Evolutionary conservation across 768 basidiomycete genomes (phyloP).

Genomic region (Russula abietina): DNA sequence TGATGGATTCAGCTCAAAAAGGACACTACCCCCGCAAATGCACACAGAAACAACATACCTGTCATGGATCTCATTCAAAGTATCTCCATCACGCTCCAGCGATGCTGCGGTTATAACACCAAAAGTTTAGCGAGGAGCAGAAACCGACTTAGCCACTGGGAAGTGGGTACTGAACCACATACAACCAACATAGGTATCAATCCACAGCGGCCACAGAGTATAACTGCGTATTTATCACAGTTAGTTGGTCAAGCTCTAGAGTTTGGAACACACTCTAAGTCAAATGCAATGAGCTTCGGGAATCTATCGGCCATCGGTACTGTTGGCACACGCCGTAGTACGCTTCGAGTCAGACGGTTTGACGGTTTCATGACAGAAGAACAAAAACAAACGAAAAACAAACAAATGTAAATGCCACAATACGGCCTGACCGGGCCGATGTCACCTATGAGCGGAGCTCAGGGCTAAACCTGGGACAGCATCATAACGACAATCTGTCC

Average conservation of each 20-base stretch:
- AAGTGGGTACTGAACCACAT: neutral
- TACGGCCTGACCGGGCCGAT: too few species aligned
- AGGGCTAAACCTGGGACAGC: too few species aligned
- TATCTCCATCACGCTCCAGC: conserved; percentile 42
- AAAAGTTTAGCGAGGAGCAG: neutral
- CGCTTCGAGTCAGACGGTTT: too few species aligned
- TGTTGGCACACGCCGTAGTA: too few species aligned
- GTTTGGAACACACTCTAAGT: conserved; percentile 58
- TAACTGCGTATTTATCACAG: conserved; percentile 43
- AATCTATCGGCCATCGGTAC: conserved; percentile 31
- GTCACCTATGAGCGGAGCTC: too few species aligned
- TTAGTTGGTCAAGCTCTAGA: neutral
- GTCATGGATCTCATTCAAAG: conserved; percentile 47
- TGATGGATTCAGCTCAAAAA: conserved; percentile 25
- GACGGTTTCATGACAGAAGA: too few species aligned
- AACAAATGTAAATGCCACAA: too few species aligned
- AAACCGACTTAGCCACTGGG: neutral
- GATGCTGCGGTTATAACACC: conserved; percentile 39
- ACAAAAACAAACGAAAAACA: too few species aligned
- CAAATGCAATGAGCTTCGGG: conserved; percentile 71
- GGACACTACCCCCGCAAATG: neutral
- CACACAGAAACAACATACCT: conserved; percentile 30
- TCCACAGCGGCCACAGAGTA: conserved; percentile 84
- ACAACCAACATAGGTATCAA: conserved; percentile 70
- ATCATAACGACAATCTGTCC: too few species aligned